Conservation (phyloP, 2,329 filamentous ascomycete genomes). For the Colletotrichum spaethianum region DNA sequence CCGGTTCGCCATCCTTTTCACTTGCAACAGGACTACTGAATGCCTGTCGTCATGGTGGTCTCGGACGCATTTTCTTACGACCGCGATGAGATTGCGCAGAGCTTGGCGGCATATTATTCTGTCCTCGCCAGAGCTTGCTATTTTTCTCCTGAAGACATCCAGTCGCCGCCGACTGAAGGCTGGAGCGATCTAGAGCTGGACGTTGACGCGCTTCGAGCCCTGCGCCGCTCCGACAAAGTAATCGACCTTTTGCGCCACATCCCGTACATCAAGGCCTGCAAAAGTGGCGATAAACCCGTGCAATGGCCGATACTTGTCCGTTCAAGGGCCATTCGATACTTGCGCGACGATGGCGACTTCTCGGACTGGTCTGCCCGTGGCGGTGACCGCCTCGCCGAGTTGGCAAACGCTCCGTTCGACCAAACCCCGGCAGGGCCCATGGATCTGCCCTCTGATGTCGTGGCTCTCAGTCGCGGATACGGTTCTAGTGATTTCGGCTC, state of each 20-base stretch:
- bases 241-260: constrained; percentile 28
- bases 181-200: constrained; percentile 26
- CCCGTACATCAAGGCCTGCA: constrained; percentile 22
- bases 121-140: constrained; percentile 16
- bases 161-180: constrained; percentile 18
- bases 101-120: constrained; percentile 7
- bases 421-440: neutral
- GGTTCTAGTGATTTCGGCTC: neutral
- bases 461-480: constrained; percentile 15
- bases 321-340: constrained; percentile 18
- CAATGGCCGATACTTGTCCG: constrained; percentile 19
- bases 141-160: constrained; percentile 19
- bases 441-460: constrained; percentile 4
- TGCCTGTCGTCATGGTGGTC: constrained; percentile 3
- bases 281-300: neutral
- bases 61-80: neutral
- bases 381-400: constrained; percentile 17
- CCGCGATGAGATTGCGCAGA: constrained; percentile 10
- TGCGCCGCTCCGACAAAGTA: constrained; percentile 18
- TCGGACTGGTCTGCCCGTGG: constrained; percentile 4
- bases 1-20: constrained; percentile 7
- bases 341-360: constrained; percentile 24
- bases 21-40: constrained; percentile 2
- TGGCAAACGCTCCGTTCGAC: neutral
- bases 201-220: constrained; percentile 24